Conservation (phyloP, 1,284 basidiomycete species). For the Meripilus lineatus region DNA sequence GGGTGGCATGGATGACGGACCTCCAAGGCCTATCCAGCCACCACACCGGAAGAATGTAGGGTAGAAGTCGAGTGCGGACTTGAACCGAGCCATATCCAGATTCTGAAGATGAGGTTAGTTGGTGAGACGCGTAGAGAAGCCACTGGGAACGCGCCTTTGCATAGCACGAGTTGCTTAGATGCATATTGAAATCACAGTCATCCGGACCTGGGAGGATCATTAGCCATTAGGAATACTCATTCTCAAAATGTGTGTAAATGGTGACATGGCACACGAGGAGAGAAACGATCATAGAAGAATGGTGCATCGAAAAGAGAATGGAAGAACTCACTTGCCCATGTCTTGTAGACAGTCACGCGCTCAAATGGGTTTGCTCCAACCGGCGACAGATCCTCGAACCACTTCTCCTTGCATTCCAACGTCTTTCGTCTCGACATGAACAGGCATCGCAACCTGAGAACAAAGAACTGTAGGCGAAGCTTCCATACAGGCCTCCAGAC, state of each 20-base stretch:
- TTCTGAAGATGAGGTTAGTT: conserved; percentile 24
- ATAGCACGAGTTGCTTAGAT: conserved; percentile 76
- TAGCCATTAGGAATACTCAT: neutral
- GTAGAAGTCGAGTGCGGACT: conserved; percentile 44
- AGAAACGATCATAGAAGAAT: neutral
- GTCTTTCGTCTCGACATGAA: conserved; percentile 33
- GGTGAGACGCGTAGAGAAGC: neutral
- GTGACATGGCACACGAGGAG: neutral
- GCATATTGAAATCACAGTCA: conserved; percentile 66
- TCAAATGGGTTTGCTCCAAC: conserved; percentile 56
- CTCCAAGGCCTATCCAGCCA: conserved; percentile 68
- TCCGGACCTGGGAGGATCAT: conserved; percentile 46
- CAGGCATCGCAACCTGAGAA: conserved; percentile 34
- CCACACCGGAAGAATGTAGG: conserved; percentile 61
- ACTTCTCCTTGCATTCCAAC: conserved; percentile 28
- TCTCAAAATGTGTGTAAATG: neutral
- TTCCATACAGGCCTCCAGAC: conserved; percentile 48
- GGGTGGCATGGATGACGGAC: conserved; percentile 28
- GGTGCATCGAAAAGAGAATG: neutral
- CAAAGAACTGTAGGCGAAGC: conserved; percentile 31
- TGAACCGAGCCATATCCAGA: conserved; percentile 46
- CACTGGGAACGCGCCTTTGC: conserved; percentile 50
- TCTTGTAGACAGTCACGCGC: conserved; percentile 32
- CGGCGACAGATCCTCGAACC: conserved; percentile 43
- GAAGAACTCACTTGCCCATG: conserved; percentile 51